Base-by-base conservation (phyloP, 306 rosid species). In the Alnus rubra region DNA sequence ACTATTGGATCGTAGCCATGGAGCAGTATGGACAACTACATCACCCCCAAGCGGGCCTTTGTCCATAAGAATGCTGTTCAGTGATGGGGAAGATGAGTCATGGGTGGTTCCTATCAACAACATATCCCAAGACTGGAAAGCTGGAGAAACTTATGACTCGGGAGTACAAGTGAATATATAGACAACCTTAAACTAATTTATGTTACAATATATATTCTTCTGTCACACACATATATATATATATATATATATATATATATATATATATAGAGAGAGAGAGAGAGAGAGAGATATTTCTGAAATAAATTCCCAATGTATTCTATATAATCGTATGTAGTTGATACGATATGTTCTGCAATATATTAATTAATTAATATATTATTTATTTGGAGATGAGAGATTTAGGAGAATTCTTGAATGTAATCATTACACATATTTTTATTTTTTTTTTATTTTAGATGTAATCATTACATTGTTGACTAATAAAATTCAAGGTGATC, bases 1-100 rank as follows among this genome's bases (percentile, higher is more conserved):
- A 88, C 82, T 94, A 71, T 76, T 94, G 85, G 91, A 88, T 58
- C 82, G 98, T 71, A 84, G 87, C 78, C 73, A 81, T 68, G 98
- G 98, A 33, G 90, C 97, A 2, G 92, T 92, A 7, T 95, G 98
- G 98, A 91, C 96, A 6, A 80, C 92, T 0, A 76, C 81, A 9
- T 72, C 97, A 33, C 90, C 97, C 13, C 98, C 98, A 0, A 88
- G 90, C 49, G 98, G 98, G 45, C 85, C 97, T 18, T 71, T 92
- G 85, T 89, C 88, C 11, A 45, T 92, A 69, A 88, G 97, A 81
- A 95, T 91, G 98, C 49, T 95, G 62, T 80, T 95, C 73, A 92
- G 92, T 58, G 89, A 86, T 7, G 92, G 85, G 16, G 97, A 88
- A 71, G 90, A 91, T 11, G 96, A 95, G 78, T 68, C 85, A n/a